Evolutionary conservation across 2,329 filamentous ascomycete genomes (phyloP).

Genomic region (Leptographium galeiforme): DNA sequence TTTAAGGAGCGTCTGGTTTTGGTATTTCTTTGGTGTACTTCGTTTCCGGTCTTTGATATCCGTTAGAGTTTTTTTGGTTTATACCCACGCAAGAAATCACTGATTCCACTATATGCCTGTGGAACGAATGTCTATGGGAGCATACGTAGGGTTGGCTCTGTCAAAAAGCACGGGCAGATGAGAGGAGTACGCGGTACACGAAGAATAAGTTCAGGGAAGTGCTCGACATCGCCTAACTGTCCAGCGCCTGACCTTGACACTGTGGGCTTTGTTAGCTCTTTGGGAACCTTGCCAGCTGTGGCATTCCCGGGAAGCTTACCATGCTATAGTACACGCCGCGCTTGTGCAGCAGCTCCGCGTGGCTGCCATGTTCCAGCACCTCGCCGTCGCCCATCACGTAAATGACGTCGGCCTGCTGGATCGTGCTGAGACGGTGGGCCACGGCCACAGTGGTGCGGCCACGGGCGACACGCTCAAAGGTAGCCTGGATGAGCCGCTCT

Average conservation of each 20-base stretch:
- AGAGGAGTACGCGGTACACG: not conserved
- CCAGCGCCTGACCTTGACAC: conserved; percentile 45
- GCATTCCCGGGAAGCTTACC: conserved; percentile 24
- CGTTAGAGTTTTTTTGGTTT: not conserved
- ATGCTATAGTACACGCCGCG: conserved; percentile 44
- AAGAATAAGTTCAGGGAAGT: not conserved
- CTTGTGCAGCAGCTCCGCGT: conserved; percentile 35
- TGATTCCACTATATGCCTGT: too few species aligned
- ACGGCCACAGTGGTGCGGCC: conserved; percentile 58
- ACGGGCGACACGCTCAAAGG: conserved; percentile 48
- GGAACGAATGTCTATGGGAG: too few species aligned
- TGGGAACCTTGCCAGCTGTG: not conserved
- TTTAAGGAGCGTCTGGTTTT: not conserved
- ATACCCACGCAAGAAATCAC: not conserved
- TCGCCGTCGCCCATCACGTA: conserved; percentile 53
- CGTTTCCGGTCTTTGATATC: not conserved
- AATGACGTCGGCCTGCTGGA: conserved; percentile 9
- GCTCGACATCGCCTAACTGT: not conserved
- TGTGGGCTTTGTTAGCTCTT: conserved; percentile 13
- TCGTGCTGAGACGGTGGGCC: conserved; percentile 47
- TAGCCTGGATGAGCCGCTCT: conserved; percentile 47
- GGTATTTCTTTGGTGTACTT: not conserved
- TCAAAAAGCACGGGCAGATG: too few species aligned
- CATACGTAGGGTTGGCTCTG: too few species aligned
- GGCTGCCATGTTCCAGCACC: conserved; percentile 40